Conservation (phyloP, 192 early-diverging fungal genomes). For the Kappamyces sp. region DNA sequence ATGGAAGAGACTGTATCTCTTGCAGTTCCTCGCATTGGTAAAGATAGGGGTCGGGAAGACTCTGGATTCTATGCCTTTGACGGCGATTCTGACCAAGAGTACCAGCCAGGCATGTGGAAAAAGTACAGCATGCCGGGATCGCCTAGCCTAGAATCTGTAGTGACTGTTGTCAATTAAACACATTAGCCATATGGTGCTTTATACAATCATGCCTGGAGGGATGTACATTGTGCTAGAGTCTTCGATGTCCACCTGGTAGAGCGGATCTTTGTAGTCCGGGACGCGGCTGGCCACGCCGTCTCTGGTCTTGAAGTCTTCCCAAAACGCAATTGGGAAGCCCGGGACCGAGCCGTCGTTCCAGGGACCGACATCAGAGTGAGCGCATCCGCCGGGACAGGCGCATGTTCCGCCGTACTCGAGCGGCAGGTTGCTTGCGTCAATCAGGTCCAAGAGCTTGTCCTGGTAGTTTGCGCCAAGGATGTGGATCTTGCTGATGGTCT, state of each 20-base stretch:
- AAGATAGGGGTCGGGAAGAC: no score
- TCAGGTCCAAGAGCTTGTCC: slow-evolving; percentile 8
- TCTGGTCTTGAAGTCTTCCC: slow-evolving; percentile 15
- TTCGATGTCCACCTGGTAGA: no score
- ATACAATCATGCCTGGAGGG: no score
- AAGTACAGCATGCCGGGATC: no score
- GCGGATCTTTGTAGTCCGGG: neutral
- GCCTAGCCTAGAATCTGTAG: no score
- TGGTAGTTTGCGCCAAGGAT: slow-evolving; percentile 21
- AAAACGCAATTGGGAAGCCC: slow-evolving; percentile 16
- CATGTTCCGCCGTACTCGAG: slow-evolving; percentile 13
- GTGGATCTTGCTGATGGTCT: slow-evolving; percentile 29
- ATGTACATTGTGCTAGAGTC: no score
- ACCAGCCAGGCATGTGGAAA: no score
- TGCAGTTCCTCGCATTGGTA: no score
- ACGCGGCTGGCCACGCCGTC: neutral
- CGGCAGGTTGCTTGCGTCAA: slow-evolving; percentile 17
- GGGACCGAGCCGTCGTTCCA: slow-evolving; percentile 23
- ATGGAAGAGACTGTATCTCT: no score
- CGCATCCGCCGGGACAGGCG: slow-evolving; percentile 19
- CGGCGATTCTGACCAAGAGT: no score
- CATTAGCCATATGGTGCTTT: no score
- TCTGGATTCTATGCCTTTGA: slow-evolving; percentile 15
- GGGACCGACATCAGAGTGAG: slow-evolving; percentile 13
- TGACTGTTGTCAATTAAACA: no score